Percentiles rank a stretch among this genome's conserved stretches.
Evolutionary conservation across 371 early-diverging fungal genomes (phyloP).

Genomic region (Lichtheimia corymbifera): DNA sequence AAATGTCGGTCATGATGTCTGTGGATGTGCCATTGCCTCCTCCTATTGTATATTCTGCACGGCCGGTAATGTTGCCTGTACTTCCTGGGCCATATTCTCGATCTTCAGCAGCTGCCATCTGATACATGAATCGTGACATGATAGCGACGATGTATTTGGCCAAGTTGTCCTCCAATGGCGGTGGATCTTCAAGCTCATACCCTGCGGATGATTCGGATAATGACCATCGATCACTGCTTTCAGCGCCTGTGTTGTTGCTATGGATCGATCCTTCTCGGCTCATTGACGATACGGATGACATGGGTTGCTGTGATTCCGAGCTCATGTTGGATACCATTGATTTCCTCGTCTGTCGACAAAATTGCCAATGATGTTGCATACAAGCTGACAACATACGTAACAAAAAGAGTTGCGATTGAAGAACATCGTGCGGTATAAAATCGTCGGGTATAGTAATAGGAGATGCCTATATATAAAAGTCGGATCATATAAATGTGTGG

Average conservation of each 20-base stretch:
- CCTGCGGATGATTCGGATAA: background rate
- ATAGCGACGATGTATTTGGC: constrained; percentile 65
- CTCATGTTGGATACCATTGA: background rate
- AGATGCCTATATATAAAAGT: constrained; percentile 30
- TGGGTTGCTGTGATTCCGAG: background rate
- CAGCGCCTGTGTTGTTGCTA: background rate
- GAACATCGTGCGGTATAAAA: constrained; percentile 55
- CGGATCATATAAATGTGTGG: constrained; percentile 16
- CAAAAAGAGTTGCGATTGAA: constrained; percentile 76
- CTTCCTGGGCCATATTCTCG: constrained; percentile 30
- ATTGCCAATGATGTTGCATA: constrained; percentile 72
- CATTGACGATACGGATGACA: constrained; percentile 1
- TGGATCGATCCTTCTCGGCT: constrained; percentile 14
- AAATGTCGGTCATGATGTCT: constrained; percentile 57
- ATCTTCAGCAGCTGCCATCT: constrained; percentile 50
- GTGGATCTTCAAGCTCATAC: constrained; percentile 54
- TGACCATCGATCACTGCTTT: too few relatives aligned
- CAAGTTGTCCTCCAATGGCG: constrained; percentile 73
- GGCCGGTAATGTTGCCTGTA: constrained; percentile 21
- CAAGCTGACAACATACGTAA: constrained; percentile 72
- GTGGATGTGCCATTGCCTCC: background rate
- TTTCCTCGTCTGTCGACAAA: constrained; percentile 45
- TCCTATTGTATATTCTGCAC: constrained; percentile 12
- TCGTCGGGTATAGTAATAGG: constrained; percentile 45
- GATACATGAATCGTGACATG: constrained; percentile 62